Percentiles rank a stretch among this genome's conserved stretches.
phyloP scores from a whole-genome alignment of 768 basidiomycete genomes.

The Lactifluus echinatus region DNA sequence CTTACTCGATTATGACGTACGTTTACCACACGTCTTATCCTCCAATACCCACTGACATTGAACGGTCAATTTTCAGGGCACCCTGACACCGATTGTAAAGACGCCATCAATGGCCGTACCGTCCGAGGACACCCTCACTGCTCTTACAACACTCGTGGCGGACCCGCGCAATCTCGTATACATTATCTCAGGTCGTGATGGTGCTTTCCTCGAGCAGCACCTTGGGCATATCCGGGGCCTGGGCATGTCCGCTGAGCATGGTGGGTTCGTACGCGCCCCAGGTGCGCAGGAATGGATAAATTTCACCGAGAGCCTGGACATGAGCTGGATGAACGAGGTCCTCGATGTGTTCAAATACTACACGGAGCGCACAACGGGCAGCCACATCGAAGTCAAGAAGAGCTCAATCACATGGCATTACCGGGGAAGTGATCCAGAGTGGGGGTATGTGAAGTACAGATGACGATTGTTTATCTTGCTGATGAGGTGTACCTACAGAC shows the following conservation, averaged over 20 bases:
- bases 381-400: constrained; percentile 94
- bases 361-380: constrained; percentile 94
- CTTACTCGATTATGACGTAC: constrained; percentile 92
- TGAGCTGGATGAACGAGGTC: constrained; percentile 97
- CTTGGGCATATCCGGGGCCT: constrained; percentile 75
- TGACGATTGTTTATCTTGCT: not conserved
- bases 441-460: constrained; percentile 55
- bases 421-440: constrained; percentile 86
- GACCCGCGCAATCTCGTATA: constrained; percentile 91
- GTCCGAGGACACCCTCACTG: constrained; percentile 60
- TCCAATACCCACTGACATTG: not conserved
- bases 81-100: constrained; percentile 95
- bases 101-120: constrained; percentile 83
- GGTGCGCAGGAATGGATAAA: constrained; percentile 66
- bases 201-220: constrained; percentile 84
- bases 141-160: constrained; percentile 58
- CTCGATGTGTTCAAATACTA: constrained; percentile 94
- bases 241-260: constrained; percentile 95
- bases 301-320: constrained; percentile 87
- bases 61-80: constrained; percentile 50
- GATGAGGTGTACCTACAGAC: constrained; percentile 31
- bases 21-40: constrained; percentile 24
- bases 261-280: constrained; percentile 79
- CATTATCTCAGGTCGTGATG: constrained; percentile 95
- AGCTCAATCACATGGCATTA: constrained; percentile 99